Base-by-base conservation (phyloP, 1,284 basidiomycete species). In the Stygiomarasmius scandens region DNA sequence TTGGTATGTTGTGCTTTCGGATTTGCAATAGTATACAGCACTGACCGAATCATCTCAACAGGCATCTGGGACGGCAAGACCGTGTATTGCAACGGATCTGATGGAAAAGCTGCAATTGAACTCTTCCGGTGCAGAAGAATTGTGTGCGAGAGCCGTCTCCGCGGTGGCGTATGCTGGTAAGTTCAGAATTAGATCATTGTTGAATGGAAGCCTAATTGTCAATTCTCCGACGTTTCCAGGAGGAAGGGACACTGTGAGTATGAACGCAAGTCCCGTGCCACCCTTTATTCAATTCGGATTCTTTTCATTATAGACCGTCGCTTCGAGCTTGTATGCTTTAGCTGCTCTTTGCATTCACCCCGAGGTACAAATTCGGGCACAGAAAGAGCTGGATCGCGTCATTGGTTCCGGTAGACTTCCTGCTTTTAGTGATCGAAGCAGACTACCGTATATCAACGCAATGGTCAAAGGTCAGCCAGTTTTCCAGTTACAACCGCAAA, bases 1-100 rank as follows among this genome's bases (percentile, higher is more conserved):
- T 69, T 74, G 68, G 74, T 73, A 34, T 27, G 62, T 52, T 11
- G 29, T 12, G 29, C 6, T 32, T 32, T 32, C n/a, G 29, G 12
- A 32, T 12, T 32, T 6, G 5, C 29, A 12, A 32, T 32, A 32
- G n/a, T n/a, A n/a, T n/a, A n/a, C n/a, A n/a, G n/a, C n/a, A n/a
- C n/a, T n/a, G n/a, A n/a, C n/a, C n/a, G n/a, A n/a, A n/a, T n/a
- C n/a, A n/a, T n/a, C n/a, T n/a, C 29, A 32, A 32, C 12, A 32
- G 29, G 12, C 29, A 32, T 32, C 29, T 32, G 29, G 29, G 12
- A 32, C 29, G 29, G 29, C 29, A 12, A 32, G 29, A 12, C 29
- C 29, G 29, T 32, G 29, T 12, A 32, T 32, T 12, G 29, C 29
- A 32, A 12, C 12, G 29, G 29, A 32, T 12, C 12, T 32, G 29